Conservation (phyloP, 192 early-diverging fungal species). For the Rhizoclosmatium sp. region DNA sequence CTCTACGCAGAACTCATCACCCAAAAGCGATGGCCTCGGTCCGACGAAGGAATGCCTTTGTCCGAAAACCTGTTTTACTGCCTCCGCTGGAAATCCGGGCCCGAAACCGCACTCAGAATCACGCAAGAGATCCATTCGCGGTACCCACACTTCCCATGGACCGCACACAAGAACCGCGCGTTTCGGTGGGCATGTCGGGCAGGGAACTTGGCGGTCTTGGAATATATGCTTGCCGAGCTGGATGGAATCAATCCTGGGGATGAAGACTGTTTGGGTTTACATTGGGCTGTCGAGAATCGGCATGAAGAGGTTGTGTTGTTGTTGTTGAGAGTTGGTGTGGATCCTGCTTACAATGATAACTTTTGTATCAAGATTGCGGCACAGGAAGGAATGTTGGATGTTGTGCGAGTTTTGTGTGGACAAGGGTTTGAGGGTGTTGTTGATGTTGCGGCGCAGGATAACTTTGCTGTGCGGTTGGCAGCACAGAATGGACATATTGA, state of each 20-base stretch:
- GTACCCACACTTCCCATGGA: neutral
- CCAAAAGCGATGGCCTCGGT: neutral
- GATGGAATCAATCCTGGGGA: constrained; percentile 13
- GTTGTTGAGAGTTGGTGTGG: neutral
- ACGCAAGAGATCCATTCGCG: neutral
- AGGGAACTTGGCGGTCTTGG: neutral
- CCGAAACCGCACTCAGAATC: neutral
- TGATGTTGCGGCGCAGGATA: neutral
- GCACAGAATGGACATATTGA: constrained; percentile 12
- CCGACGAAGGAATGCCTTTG: neutral
- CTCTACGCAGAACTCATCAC: neutral
- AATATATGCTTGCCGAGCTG: neutral
- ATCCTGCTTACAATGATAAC: neutral
- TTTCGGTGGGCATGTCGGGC: neutral
- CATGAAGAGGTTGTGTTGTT: neutral
- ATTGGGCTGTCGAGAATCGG: neutral
- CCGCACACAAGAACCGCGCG: neutral
- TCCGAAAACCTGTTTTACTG: neutral
- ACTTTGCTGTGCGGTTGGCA: neutral
- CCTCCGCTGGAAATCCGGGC: neutral
- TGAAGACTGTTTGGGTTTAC: constrained; percentile 4
- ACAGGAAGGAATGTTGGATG: neutral
- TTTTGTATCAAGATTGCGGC: neutral
- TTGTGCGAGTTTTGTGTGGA: neutral
- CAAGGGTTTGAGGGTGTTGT: neutral